These are phyloP conservation scores for Blastobotrys aristatus DNA, from an alignment of 1,139 yeast species.

Conservation along the genomic window DNA sequence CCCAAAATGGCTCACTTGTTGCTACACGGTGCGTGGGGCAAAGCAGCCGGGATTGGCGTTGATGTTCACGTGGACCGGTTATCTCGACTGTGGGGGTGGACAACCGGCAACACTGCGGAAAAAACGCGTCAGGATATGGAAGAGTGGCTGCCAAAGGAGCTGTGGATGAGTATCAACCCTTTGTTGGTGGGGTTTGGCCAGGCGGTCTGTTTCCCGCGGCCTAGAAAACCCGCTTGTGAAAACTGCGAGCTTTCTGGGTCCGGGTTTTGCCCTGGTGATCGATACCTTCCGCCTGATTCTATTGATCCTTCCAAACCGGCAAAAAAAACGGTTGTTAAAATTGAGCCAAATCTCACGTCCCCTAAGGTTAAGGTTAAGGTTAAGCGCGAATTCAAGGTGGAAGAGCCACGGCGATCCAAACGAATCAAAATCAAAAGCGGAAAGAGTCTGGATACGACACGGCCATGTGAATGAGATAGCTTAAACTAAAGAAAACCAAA, in stretches of 20 bases:
- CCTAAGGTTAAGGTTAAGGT: no score
- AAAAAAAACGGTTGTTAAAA: not conserved
- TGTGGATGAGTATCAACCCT: conserved; percentile 85
- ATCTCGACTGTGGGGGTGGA: conserved; percentile 82
- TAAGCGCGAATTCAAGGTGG: no score
- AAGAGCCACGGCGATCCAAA: not conserved
- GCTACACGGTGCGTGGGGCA: conserved; percentile 75
- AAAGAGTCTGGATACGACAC: no score
- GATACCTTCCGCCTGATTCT: no score
- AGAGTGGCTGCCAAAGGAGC: conserved; percentile 63
- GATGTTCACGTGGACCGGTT: conserved; percentile 88
- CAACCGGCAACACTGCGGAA: conserved; percentile 51
- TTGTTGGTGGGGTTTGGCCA: conserved; percentile 92
- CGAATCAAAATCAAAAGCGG: not conserved
- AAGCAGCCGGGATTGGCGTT: conserved; percentile 78
- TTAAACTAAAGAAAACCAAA: no score
- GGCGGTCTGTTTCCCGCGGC: conserved; percentile 65
- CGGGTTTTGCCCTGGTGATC: conserved; percentile 41
- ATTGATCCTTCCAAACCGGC: no score
- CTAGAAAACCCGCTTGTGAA: conserved; percentile 59
- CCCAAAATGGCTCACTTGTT: conserved; percentile 90
- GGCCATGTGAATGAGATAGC: not conserved
- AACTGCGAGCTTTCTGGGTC: conserved; percentile 55
- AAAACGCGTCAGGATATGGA: conserved; percentile 64
- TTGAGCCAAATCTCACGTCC: not conserved